Evolutionary conservation across 2,329 filamentous ascomycete species (phyloP), one percentile per base, ranked within the genome.

Genomic region (Aspergillus latus): DNA sequence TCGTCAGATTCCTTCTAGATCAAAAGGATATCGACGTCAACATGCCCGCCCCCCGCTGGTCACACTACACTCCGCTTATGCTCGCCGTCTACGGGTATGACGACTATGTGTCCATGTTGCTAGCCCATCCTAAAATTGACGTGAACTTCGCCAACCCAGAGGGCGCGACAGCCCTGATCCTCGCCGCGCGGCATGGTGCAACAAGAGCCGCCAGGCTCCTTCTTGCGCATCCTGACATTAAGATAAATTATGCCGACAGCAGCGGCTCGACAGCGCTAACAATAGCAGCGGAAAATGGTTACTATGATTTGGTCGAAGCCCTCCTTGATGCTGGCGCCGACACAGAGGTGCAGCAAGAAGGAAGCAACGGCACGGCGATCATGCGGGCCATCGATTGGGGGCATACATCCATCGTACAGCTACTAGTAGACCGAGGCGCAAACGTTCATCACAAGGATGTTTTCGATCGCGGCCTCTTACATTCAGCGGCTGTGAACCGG

Each of bases 361-460:
- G 44, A n/a, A 30, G 49, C 1, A 5, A 40, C 9, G 54, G 54
- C 5, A 57, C 54, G 3, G 54, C 49, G 5, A 40, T 57, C n/a
- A 46, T 57, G 44, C 49, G 54, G 10, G 54, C 54, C 2, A 57
- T 57, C 11, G 54, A 57, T 16, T 1, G 5, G 1, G 30, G 37
- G 11, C 36, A 32, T 5, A 49, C 43, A 9, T 39, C 54, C 16
- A 43, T 39, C 13, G 54, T 57, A 1, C 15, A 52, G 10, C 44
- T 57, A 3, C 49, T 57, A 10, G 39, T 52, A 2, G 6, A 37
- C 1, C 54, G 49, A 0, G 54, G 54, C 5, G 54, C 54, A 29
- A 48, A 57, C 9, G 13, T 57, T n/a, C 54, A 52, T 30, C 49
- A 52, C 44, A 48, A 52, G 29, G 54, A 57, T 30, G 26, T n/a